Base-by-base conservation (phyloP, 805 yeast species). In the Wickerhamomyces strasburgensis region DNA sequence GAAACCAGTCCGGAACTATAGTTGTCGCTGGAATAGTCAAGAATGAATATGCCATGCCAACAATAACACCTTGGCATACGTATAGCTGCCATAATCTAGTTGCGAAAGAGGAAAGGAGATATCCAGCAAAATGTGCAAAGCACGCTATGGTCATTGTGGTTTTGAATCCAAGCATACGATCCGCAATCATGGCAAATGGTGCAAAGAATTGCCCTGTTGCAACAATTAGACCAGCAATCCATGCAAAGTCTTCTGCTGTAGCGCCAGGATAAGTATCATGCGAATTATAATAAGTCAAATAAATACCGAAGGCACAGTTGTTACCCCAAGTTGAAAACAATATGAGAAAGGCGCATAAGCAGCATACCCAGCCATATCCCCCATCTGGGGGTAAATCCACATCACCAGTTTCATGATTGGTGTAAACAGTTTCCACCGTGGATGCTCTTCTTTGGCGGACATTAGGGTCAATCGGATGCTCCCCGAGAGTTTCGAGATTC, bases 271-370 rank as follows among this genome's bases (percentile, higher is more conserved):
- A 80, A 0, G 67, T 60, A 31, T 71, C 57, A 35, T 70, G 52
- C 29, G 71, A 68, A 17, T 81, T 44, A 50, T 79, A 83, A 44
- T 66, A 68, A 1, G 82, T 68, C 18, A 82, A 60, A 46, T 77
- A 80, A 5, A 83, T 70, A 19, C 86, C 81, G 3, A 80, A 82
- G 4, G 48, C 46, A 43, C 49, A 40, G 6, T 81, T 81, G 45
- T 82, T 72, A 13, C 93, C 93, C 89, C 90, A 83, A 0, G 85
- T 73, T 27, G 72, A 65, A 44, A 77, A 71, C 54, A 76, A 75
- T 28, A 76, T 60, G 4, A 75, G 35, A 19, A 67, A 60, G 4
- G 73, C 68, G 11, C 78, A 74, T 13, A 72, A 42, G 11, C 73
- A 70, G 15, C 79, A 65, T 0, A 80, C 75, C 83, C 86, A 78